phyloP scores from a whole-genome alignment of 2,329 filamentous ascomycete species.

The Sclerotinia trifoliorum region DNA sequence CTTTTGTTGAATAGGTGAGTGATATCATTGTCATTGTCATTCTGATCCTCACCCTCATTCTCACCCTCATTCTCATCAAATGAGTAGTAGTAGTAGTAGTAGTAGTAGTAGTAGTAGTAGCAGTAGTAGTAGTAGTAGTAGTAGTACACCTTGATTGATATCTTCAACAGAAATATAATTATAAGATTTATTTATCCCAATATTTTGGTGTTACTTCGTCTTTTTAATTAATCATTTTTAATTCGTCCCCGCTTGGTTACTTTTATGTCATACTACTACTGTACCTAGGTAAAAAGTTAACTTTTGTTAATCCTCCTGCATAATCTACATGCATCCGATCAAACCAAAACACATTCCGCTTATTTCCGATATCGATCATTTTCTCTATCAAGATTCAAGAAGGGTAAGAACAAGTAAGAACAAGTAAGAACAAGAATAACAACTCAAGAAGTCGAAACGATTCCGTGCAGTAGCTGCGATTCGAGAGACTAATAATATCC shows the following conservation, averaged over 20 bases:
- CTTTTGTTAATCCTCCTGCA: neutral
- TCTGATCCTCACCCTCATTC: neutral
- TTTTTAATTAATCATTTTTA: neutral
- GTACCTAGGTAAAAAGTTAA: too few species aligned
- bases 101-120: too few species aligned
- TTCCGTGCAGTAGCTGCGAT: neutral
- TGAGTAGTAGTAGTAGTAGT: neutral
- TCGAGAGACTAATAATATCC: neutral
- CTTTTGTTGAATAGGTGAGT: neutral
- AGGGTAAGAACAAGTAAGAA: too few species aligned
- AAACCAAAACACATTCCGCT: neutral
- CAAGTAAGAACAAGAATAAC: too few species aligned
- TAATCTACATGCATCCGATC: constrained; percentile 5
- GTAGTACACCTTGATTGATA: neutral
- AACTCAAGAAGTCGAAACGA: too few species aligned
- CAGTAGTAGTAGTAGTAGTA: too few species aligned
- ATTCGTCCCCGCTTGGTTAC: constrained; percentile 13
- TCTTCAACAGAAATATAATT: neutral
- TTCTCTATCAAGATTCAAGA: neutral
- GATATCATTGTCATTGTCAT: neutral
- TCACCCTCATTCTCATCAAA: too few species aligned
- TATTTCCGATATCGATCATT: constrained; percentile 7
- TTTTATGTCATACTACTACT: constrained; percentile 11
- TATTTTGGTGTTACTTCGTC: neutral
- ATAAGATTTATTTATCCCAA: neutral